Percentiles rank a stretch among this genome's conserved stretches.
These are phyloP conservation scores for Apiospora arundinis DNA, from an alignment of 2,329 filamentous ascomycete genomes.

Conservation along the genomic window DNA sequence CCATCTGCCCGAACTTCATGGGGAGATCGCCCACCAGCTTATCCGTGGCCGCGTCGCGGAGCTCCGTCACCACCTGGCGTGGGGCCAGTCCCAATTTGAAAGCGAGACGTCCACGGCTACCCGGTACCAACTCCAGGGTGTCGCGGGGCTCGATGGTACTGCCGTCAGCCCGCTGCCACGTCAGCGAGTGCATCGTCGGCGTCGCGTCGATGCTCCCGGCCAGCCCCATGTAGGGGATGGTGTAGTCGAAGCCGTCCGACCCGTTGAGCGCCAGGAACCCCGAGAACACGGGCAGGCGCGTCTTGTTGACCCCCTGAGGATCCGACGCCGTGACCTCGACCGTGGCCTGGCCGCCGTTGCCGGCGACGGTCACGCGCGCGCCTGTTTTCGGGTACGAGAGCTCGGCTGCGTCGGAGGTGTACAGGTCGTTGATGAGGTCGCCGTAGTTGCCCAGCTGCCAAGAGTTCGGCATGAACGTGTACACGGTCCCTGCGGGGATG, in stretches of 20 bases:
- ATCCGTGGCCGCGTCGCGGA: not conserved
- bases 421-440: conserved; percentile 25
- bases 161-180: not conserved
- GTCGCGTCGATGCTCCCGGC: conserved; percentile 38
- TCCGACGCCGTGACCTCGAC: conserved; percentile 33
- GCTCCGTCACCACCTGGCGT: not conserved
- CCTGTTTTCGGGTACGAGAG: conserved; percentile 25
- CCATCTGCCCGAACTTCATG: not conserved
- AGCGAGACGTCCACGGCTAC: not conserved
- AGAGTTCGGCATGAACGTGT: conserved; percentile 37
- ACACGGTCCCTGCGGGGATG: conserved; percentile 45
- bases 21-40: not conserved
- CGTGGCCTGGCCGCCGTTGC: conserved; percentile 19
- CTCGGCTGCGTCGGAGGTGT: conserved; percentile 21
- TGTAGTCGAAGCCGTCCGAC: conserved; percentile 44
- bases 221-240: conserved; percentile 50
- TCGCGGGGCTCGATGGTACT: not conserved
- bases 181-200: conserved; percentile 15
- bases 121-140: not conserved
- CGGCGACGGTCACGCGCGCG: conserved; percentile 30
- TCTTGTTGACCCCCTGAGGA: conserved; percentile 39
- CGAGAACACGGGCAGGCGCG: conserved; percentile 49
- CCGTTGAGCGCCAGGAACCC: conserved; percentile 50
- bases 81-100: not conserved
- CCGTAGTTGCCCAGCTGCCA: conserved; percentile 26